Conservation (phyloP, 352 stramenopile genomes). For the Phytophthora palmivora region DNA sequence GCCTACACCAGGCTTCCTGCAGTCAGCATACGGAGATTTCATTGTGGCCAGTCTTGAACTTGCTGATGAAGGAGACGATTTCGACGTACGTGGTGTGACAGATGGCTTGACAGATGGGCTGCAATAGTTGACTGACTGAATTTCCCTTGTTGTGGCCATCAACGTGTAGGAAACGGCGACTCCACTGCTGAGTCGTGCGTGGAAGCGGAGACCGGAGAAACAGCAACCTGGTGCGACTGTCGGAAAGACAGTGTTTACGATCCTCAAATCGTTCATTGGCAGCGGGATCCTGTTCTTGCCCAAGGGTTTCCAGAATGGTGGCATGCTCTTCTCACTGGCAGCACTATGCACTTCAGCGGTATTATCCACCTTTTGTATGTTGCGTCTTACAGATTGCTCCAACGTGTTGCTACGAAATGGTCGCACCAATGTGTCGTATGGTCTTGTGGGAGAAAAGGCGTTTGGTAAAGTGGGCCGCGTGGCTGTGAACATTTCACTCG, state of each 20-base stretch:
- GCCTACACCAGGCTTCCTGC: slow-evolving; percentile 41
- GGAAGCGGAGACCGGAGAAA: slow-evolving; percentile 33
- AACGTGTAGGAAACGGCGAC: slow-evolving; percentile 43
- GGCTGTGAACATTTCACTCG: slow-evolving; percentile 72
- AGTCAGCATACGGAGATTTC: slow-evolving; percentile 63
- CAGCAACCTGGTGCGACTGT: slow-evolving; percentile 44
- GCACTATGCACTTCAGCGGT: slow-evolving; percentile 51
- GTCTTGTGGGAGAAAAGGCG: slow-evolving; percentile 58
- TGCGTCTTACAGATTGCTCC: slow-evolving; percentile 61
- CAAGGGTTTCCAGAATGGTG: slow-evolving; percentile 71
- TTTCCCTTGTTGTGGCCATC: slow-evolving; percentile 4
- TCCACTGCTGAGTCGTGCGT: slow-evolving; percentile 43
- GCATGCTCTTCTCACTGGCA: slow-evolving; percentile 71
- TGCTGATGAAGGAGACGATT: slow-evolving; percentile 49
- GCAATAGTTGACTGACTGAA: slow-evolving; percentile 14
- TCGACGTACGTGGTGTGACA: slow-evolving; percentile 36
- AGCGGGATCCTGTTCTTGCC: slow-evolving; percentile 76
- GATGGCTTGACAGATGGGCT: slow-evolving; percentile 18
- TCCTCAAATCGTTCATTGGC: slow-evolving; percentile 79
- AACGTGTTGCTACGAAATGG: slow-evolving; percentile 43
- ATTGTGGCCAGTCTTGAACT: slow-evolving; percentile 61
- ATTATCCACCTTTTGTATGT: slow-evolving; percentile 71
- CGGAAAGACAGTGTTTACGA: slow-evolving; percentile 68
- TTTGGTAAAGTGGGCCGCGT: slow-evolving; percentile 57
- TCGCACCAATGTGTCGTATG: slow-evolving; percentile 58